A percentile compares a stretch with the other conserved stretches of the same genome.
Conservation (phyloP, 2,329 filamentous ascomycete species). For the Apiospora rasikravindrae region DNA sequence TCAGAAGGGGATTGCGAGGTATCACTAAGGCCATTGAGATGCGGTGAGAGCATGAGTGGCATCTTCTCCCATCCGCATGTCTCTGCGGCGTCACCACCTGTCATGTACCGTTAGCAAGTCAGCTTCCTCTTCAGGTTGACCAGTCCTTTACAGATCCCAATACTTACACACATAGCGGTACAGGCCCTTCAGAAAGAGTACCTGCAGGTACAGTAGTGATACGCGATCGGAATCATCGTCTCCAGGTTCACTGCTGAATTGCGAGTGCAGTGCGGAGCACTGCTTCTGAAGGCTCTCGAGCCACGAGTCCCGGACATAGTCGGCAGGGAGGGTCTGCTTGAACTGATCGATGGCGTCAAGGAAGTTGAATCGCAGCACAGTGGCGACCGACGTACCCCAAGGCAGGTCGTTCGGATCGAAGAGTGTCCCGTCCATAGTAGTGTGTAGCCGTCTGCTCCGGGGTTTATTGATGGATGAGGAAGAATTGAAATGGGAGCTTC, state of each 20-base stretch:
- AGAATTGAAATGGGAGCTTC: not conserved
- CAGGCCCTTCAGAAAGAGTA: not conserved
- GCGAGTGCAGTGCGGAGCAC: not conserved
- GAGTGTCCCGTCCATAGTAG: not conserved
- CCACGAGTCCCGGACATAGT: not conserved
- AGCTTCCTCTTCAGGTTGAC: not conserved
- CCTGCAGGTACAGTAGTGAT: not conserved
- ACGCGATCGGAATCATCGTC: not conserved
- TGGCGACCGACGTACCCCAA: not conserved
- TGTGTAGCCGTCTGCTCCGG: not conserved
- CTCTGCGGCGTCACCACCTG: not conserved
- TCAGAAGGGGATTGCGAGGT: not conserved
- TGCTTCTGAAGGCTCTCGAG: not conserved
- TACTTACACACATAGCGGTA: not conserved
- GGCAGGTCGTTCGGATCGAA: not conserved
- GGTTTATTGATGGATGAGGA: not conserved
- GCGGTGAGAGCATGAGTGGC: not conserved
- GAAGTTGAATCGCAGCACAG: not conserved
- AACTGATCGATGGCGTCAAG: not conserved
- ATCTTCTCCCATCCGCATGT: not conserved
- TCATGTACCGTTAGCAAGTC: not conserved
- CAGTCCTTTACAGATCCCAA: not conserved
- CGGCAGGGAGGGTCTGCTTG: not conserved
- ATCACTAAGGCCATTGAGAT: not conserved
- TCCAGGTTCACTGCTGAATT: not conserved